phyloP scores from a whole-genome alignment of 78 protist species.

The Blattamonas nauphoetae region DNA sequence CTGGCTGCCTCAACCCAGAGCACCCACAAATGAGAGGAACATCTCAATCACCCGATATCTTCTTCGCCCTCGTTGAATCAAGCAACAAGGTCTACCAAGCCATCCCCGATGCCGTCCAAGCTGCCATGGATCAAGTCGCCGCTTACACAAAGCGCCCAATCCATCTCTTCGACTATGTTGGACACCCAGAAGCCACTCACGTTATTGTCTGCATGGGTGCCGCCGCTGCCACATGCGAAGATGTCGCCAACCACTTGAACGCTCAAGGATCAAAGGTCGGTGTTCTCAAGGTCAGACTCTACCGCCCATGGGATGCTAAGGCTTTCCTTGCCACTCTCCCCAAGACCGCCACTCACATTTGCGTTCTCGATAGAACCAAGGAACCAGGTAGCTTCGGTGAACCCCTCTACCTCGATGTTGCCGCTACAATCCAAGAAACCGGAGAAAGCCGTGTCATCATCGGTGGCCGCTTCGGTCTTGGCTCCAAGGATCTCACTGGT shows the following conservation, averaged over 20 bases:
- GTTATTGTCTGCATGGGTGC: conserved; percentile 55
- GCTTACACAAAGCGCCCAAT: conserved; percentile 35
- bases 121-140: conserved; percentile 31
- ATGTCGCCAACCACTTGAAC: conserved; percentile 23
- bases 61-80: conserved; percentile 40
- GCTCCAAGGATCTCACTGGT: conserved; percentile 54
- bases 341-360: conserved; percentile 16
- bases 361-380: conserved; percentile 54
- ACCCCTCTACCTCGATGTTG: conserved; percentile 57
- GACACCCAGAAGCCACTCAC: conserved; percentile 45
- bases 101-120: conserved; percentile 37
- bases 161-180: conserved; percentile 44
- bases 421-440: neutral
- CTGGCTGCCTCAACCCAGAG: conserved; percentile 39
- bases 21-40: conserved; percentile 47
- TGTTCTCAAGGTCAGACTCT: conserved; percentile 43
- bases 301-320: conserved; percentile 46
- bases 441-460: neutral
- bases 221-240: conserved; percentile 20
- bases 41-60: conserved; percentile 36
- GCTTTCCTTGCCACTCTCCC: conserved; percentile 46
- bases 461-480: conserved; percentile 58
- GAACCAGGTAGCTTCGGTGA: conserved; percentile 48
- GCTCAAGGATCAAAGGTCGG: conserved; percentile 41
- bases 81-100: conserved; percentile 24